Percentiles rank a stretch among this genome's conserved stretches.
Conservation (phyloP, 169 alveolate genomes). For the Perkinsus marinus region DNA sequence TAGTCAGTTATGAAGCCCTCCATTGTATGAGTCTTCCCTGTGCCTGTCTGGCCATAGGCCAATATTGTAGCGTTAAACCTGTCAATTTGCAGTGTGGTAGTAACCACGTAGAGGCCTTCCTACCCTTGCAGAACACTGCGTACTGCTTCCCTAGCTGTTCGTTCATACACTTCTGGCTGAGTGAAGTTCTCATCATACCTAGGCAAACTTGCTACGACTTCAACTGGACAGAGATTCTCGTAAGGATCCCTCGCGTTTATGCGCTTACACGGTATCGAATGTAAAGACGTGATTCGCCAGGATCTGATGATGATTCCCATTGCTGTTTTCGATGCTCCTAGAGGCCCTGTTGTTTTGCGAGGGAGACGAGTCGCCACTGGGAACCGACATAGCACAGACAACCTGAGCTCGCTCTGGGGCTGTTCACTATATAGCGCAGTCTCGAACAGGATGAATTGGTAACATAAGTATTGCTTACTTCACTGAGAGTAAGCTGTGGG, state of each 20-base stretch:
- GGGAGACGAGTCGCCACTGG: too few relatives aligned
- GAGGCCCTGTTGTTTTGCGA: background rate
- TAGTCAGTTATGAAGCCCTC: conserved; percentile 67
- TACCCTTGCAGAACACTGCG: conserved; percentile 52
- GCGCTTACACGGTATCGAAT: background rate
- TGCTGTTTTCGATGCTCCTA: background rate
- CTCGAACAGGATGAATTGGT: too few relatives aligned
- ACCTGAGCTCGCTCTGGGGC: too few relatives aligned
- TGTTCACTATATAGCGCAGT: too few relatives aligned
- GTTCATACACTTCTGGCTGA: conserved; percentile 57
- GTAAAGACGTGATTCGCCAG: background rate
- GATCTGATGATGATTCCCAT: background rate
- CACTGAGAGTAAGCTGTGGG: background rate
- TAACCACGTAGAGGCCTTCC: background rate
- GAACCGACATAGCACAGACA: too few relatives aligned
- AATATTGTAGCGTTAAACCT: conserved; percentile 50
- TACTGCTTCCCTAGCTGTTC: conserved; percentile 68
- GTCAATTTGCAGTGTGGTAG: background rate
- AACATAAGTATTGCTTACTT: background rate
- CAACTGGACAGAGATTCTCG: too few relatives aligned
- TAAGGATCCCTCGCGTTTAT: too few relatives aligned
- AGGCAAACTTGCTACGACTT: too few relatives aligned
- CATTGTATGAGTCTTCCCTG: conserved; percentile 64
- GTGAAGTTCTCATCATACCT: conserved; percentile 50
- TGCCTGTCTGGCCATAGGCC: conserved; percentile 64